A percentile compares a stretch with the other conserved stretches of the same genome.
Evolutionary conservation across 2,329 filamentous ascomycete species (phyloP).

Genomic region (Xylariaceae sp.): DNA sequence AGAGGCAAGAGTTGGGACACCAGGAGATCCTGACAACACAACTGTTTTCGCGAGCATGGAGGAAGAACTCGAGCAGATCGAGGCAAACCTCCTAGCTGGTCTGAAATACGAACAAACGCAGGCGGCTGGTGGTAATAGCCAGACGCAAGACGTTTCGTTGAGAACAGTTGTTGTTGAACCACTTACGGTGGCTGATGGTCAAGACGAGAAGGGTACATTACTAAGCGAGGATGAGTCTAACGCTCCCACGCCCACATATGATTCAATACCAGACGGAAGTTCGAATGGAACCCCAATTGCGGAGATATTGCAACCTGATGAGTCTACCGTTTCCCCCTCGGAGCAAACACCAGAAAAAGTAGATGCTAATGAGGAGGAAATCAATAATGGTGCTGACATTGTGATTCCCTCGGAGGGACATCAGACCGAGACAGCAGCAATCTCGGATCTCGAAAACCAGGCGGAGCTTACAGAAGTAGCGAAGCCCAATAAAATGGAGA

Average conservation of each 20-base stretch:
- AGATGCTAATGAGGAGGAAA: slow-evolving; percentile 6
- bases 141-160: slow-evolving; percentile 25
- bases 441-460: slow-evolving; percentile 6
- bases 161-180: slow-evolving; percentile 22
- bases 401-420: not conserved
- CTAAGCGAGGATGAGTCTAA: slow-evolving; percentile 22
- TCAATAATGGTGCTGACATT: slow-evolving; percentile 7
- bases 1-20: slow-evolving; percentile 32
- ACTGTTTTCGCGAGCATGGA: slow-evolving; percentile 29
- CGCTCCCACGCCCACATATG: slow-evolving; percentile 14
- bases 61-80: slow-evolving; percentile 35
- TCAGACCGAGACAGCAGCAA: not conserved
- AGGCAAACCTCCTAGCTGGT: slow-evolving; percentile 26
- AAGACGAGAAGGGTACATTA: slow-evolving; percentile 21
- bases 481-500: slow-evolving; percentile 4
- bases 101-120: slow-evolving; percentile 30
- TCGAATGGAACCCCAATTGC: slow-evolving; percentile 15
- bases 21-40: slow-evolving; percentile 26
- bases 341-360: not conserved
- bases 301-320: not conserved
- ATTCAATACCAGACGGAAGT: slow-evolving; percentile 11
- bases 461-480: slow-evolving; percentile 5
- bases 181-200: slow-evolving; percentile 16
- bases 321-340: not conserved
- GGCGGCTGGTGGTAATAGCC: slow-evolving; percentile 32